Conservation (phyloP, 164 flowering plant genomes). For the Macadamia integrifolia region DNA sequence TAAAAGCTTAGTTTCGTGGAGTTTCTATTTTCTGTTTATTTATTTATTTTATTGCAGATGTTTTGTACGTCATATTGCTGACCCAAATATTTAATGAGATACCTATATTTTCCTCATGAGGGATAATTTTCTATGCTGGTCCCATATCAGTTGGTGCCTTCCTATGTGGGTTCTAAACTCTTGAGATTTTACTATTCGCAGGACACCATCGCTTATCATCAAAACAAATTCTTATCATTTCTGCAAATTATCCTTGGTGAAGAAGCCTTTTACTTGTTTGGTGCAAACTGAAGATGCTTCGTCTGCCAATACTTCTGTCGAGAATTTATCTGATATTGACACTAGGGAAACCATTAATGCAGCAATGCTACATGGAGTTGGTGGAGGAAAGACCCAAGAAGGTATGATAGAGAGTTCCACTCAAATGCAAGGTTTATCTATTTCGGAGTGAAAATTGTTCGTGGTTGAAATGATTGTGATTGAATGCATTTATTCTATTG, state of each 20-base stretch:
- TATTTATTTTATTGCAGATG: neutral
- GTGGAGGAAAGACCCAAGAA: slow-evolving; percentile 16
- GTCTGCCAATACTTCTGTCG: slow-evolving; percentile 2
- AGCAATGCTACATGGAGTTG: slow-evolving; percentile 13
- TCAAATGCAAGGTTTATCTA: slow-evolving; percentile 24
- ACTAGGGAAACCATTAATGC: slow-evolving; percentile 12
- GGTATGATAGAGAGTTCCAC: slow-evolving; percentile 11
- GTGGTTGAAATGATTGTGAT: neutral
- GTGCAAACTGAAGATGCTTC: slow-evolving; percentile 19
- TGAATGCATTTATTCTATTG: neutral
- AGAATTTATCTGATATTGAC: slow-evolving; percentile 17
- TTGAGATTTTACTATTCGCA: slow-evolving; percentile 19
- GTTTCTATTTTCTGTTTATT: no score
- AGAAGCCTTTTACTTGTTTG: slow-evolving; percentile 29
- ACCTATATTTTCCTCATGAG: neutral
- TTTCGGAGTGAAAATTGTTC: neutral
- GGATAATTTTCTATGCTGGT: neutral
- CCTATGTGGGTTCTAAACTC: neutral
- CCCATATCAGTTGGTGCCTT: neutral
- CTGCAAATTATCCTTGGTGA: slow-evolving; percentile 83
- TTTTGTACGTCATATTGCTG: neutral
- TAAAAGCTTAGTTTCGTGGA: no score
- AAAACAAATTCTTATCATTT: slow-evolving; percentile 80
- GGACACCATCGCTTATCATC: slow-evolving; percentile 54
- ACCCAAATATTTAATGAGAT: neutral